Base-by-base conservation (phyloP, 331 rosid genomes). In the Erythrophleum ivorense region DNA sequence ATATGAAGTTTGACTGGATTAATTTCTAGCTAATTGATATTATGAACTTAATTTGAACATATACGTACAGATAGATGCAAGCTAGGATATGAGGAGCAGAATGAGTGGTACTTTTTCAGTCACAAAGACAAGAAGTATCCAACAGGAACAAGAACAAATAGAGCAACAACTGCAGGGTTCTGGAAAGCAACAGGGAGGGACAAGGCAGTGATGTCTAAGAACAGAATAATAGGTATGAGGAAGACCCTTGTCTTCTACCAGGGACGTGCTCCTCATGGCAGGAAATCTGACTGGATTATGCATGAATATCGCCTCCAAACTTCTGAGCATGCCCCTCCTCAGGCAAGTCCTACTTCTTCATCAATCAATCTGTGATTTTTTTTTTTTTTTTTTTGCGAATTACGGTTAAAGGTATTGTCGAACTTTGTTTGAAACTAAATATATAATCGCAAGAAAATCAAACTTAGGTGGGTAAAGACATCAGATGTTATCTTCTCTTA, bases 151-250 rank as follows among this genome's bases (percentile, higher is more conserved):
- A 74, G 98, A 46, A 94, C 97, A 1, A 94, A 94, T 38, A 89
- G 98, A 60, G 98, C 98, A 0, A 94, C 98, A 11, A 84, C 89
- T 29, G 97, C 97, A 45, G 98, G 98, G 18, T 94, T 94, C 85
- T 94, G 98, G 98, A 94, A 94, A 71, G 98, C 98, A 31, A 94
- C 98, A 0, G 98, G 98, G 70, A 90, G 98, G 9, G 98, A 94
- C 87, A 94, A 94, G 66, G 97, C 95, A 5, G 97, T 94, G 66
- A 83, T 88, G 59, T 88, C 94, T 12, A 90, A 91, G 79, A 87
- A 88, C 82, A 84, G 83, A 79, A 71, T 92, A 46, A 94, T 94
- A 52, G 98, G 98, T 0, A 94, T 94, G 98, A 92, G 98, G 79
- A 94, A 94, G 80, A 94, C 98, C 3, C 90, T 94, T 3, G 98